Conservation (phyloP, 108 stramenopile genomes). For the Cyclostephanos invisitatus region DNA sequence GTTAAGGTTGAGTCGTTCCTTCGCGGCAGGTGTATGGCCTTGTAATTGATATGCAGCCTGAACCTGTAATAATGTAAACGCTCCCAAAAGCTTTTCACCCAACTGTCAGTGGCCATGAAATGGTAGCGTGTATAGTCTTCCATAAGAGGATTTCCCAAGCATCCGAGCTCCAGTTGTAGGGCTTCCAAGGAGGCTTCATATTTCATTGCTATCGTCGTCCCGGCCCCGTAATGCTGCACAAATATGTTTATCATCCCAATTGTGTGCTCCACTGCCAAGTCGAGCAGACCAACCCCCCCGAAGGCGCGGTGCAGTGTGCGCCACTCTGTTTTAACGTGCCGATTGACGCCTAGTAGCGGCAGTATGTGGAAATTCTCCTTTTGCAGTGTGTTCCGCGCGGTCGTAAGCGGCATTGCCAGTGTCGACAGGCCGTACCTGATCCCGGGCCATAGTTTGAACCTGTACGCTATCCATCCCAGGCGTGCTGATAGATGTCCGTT, state of each 20-base stretch:
- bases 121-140: neutral
- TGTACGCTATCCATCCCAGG: neutral
- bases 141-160: neutral
- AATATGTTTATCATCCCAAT: neutral
- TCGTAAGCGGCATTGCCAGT: neutral
- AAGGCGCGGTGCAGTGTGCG: slow-evolving; percentile 10
- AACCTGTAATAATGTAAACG: neutral
- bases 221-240: neutral
- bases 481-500: neutral
- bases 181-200: neutral
- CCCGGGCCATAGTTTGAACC: neutral
- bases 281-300: slow-evolving; percentile 10
- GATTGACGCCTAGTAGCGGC: slow-evolving; percentile 11
- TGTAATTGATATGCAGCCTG: neutral
- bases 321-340: slow-evolving; percentile 9
- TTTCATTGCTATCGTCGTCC: neutral
- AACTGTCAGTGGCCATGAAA: neutral
- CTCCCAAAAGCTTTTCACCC: slow-evolving; percentile 2
- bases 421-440: neutral
- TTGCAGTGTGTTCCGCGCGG: neutral
- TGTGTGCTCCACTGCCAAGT: neutral
- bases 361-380: neutral
- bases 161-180: neutral
- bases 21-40: neutral
- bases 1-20: neutral